These are phyloP conservation scores for Curvularia sp. DNA, from an alignment of 2,329 filamentous ascomycete genomes.

Conservation along the genomic window DNA sequence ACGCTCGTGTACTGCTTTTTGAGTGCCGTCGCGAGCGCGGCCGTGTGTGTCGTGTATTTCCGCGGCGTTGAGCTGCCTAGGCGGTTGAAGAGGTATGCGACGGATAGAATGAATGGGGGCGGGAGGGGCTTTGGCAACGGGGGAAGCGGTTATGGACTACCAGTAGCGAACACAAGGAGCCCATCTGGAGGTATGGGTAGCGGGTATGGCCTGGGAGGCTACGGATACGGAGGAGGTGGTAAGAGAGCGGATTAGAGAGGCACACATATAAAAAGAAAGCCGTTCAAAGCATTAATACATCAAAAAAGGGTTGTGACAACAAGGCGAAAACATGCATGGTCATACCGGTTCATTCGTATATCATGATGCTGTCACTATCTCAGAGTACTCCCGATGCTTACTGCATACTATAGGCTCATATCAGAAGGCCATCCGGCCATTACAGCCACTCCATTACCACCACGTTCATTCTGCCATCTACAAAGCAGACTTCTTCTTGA, in stretches of 20 bases:
- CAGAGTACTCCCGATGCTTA: conserved; percentile 9
- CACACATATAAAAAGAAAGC: not conserved
- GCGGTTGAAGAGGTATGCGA: conserved; percentile 63
- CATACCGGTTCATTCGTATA: conserved; percentile 13
- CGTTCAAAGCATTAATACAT: not conserved
- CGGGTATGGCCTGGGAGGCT: conserved; percentile 52
- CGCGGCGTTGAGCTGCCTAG: conserved; percentile 61
- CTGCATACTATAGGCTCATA: conserved; percentile 9
- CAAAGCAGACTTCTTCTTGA: conserved; percentile 75
- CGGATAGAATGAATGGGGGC: conserved; percentile 56
- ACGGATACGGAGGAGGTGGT: conserved; percentile 53
- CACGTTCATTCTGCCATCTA: conserved; percentile 20
- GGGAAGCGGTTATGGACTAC: conserved; percentile 44
- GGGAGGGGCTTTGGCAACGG: conserved; percentile 48
- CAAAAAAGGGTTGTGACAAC: not conserved
- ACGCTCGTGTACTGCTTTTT: conserved; percentile 60
- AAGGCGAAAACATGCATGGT: not conserved
- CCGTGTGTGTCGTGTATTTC: conserved; percentile 63
- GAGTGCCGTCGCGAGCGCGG: conserved; percentile 57
- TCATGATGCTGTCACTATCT: conserved; percentile 12
- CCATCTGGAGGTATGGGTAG: conserved; percentile 50
- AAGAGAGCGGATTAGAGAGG: conserved; percentile 52
- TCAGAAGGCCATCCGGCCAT: conserved; percentile 25
- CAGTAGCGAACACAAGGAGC: conserved; percentile 41
- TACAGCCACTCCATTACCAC: conserved; percentile 8